phyloP scores from a whole-genome alignment of 2,329 filamentous ascomycete species.

The Teratosphaeria gauchensis region DNA sequence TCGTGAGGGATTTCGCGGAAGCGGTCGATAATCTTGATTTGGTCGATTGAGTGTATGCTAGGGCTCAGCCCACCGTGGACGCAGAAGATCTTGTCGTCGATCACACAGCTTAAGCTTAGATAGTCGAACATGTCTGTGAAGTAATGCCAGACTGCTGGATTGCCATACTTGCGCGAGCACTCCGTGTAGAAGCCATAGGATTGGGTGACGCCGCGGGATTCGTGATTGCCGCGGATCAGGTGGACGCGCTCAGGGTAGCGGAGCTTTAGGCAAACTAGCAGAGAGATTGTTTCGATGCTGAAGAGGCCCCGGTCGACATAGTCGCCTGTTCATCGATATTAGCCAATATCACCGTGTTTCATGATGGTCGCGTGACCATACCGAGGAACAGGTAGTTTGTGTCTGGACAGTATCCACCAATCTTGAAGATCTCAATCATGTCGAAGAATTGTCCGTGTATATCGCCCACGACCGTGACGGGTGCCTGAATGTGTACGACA shows the following conservation, averaged over 20 bases:
- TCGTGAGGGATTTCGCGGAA: constrained; percentile 98
- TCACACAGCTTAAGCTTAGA: constrained; percentile 89
- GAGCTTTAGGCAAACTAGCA: constrained; percentile 93
- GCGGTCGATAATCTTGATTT: constrained; percentile 98
- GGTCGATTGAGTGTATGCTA: constrained; percentile 93
- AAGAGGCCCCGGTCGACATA: constrained; percentile 98
- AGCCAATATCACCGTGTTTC: not conserved
- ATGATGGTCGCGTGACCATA: constrained; percentile 32
- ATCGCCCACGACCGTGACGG: constrained; percentile 94
- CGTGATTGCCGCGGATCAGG: constrained; percentile 94
- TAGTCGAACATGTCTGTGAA: constrained; percentile 99
- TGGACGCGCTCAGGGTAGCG: constrained; percentile 94
- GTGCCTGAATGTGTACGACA: constrained; percentile 90
- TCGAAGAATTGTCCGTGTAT: constrained; percentile 99
- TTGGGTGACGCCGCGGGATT: constrained; percentile 93
- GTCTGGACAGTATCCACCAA: constrained; percentile 92
- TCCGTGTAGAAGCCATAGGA: constrained; percentile 99
- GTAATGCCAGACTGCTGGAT: constrained; percentile 98
- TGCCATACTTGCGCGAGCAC: constrained; percentile 95
- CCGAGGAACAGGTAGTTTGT: constrained; percentile 97
- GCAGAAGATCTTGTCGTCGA: constrained; percentile 98
- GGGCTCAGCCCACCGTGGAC: constrained; percentile 70
- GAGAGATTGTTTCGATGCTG: constrained; percentile 95
- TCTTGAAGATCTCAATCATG: constrained; percentile 97
- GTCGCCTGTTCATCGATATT: constrained; percentile 14